Percentiles rank a stretch among this genome's conserved stretches.
phyloP scores from a whole-genome alignment of 768 basidiomycete genomes.

The Omphalotus guepiniiformis region DNA sequence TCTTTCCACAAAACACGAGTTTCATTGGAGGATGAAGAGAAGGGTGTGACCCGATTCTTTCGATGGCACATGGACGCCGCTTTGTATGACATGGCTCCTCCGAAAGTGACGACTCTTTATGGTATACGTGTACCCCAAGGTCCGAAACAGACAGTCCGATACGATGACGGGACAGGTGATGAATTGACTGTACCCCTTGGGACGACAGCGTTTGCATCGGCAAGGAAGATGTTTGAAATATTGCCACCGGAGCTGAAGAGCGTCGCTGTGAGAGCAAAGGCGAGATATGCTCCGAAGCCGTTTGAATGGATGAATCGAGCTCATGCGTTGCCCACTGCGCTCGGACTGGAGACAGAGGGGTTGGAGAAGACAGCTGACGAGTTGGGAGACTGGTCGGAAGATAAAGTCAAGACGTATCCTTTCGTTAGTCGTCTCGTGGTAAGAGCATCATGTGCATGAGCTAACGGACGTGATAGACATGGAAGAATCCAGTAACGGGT shows the following conservation, averaged over 20 bases:
- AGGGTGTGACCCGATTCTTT: slow-evolving; percentile 82
- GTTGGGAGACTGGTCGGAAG: slow-evolving; percentile 80
- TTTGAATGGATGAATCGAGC: slow-evolving; percentile 90
- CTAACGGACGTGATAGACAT: too few relatives aligned
- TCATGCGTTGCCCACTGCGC: slow-evolving; percentile 67
- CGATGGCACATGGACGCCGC: slow-evolving; percentile 94
- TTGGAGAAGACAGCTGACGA: slow-evolving; percentile 62
- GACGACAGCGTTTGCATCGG: slow-evolving; percentile 81
- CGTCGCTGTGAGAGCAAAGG: slow-evolving; percentile 70
- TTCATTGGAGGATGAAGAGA: slow-evolving; percentile 66
- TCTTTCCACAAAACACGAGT: slow-evolving; percentile 84
- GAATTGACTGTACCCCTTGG: slow-evolving; percentile 79
- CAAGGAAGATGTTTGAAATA: slow-evolving; percentile 80
- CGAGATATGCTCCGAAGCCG: slow-evolving; percentile 80
- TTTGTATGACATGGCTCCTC: slow-evolving; percentile 70
- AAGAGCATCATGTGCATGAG: too few relatives aligned
- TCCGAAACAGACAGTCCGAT: slow-evolving; percentile 57
- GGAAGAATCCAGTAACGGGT: slow-evolving; percentile 91
- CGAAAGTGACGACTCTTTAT: slow-evolving; percentile 83
- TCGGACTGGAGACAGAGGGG: slow-evolving; percentile 79
- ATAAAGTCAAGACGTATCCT: slow-evolving; percentile 68
- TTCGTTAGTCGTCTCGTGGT: too few relatives aligned
- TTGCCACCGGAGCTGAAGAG: slow-evolving; percentile 70
- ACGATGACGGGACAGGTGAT: slow-evolving; percentile 87
- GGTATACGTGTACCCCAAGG: slow-evolving; percentile 72